A percentile compares a stretch with the other conserved stretches of the same genome.
These are phyloP conservation scores for Neonectria ditissima DNA, from an alignment of 2,329 filamentous ascomycete genomes.

Conservation along the genomic window DNA sequence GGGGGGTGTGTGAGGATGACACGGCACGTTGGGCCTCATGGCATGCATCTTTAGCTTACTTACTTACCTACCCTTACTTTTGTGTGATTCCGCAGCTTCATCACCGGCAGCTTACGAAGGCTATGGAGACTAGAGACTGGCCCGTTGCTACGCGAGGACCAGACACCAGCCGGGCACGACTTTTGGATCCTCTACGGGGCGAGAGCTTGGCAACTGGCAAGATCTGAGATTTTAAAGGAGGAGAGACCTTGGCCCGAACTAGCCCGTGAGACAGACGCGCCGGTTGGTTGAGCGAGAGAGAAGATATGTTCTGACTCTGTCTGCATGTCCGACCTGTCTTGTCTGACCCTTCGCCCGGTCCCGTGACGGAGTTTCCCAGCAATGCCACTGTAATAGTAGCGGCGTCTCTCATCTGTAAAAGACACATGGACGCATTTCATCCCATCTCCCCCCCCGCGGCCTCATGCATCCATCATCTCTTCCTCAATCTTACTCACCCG, in stretches of 20 bases:
- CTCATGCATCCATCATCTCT: background rate
- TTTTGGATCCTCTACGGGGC: background rate
- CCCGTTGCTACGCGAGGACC: background rate
- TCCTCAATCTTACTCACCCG: background rate
- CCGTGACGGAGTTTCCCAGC: background rate
- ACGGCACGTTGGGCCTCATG: background rate
- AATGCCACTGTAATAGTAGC: too few species aligned
- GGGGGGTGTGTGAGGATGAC: background rate
- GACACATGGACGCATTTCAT: background rate
- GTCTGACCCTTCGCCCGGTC: background rate
- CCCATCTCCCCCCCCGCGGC: background rate
- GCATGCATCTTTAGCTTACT: background rate
- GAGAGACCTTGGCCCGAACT: background rate
- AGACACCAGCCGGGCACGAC: background rate
- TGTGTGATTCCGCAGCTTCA: background rate
- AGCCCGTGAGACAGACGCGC: background rate
- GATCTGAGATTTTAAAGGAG: slow-evolving; percentile 6
- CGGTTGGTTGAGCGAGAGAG: background rate
- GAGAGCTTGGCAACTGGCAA: background rate
- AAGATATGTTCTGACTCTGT: background rate
- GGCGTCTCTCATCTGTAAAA: background rate
- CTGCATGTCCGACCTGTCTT: background rate
- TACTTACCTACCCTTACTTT: too few species aligned
- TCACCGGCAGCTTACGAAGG: background rate
- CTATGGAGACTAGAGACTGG: background rate